Evolutionary conservation across 768 basidiomycete species (phyloP).

Genomic region (Panaeolus cyanescens): DNA sequence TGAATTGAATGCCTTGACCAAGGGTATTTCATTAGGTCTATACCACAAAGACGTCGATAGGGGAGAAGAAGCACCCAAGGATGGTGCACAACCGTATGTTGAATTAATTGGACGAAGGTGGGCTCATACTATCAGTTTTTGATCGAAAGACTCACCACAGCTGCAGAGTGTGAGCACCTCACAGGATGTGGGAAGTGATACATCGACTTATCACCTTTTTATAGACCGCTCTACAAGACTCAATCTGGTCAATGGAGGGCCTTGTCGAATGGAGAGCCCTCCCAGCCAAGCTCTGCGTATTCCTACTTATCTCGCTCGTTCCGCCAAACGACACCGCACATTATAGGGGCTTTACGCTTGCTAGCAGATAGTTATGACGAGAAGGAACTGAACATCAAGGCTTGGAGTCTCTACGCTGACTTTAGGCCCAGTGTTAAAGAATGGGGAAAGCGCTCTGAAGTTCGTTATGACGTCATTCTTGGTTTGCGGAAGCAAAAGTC

Average conservation of each 20-base stretch:
- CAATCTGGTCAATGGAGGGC: slow-evolving; percentile 79
- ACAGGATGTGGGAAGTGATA: neutral
- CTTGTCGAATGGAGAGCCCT: slow-evolving; percentile 68
- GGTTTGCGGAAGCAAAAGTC: slow-evolving; percentile 43
- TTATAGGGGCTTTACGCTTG: slow-evolving; percentile 77
- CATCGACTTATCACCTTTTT: neutral
- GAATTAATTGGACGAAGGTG: slow-evolving; percentile 74
- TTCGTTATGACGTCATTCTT: slow-evolving; percentile 72
- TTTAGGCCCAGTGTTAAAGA: slow-evolving; percentile 82
- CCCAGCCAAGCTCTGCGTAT: slow-evolving; percentile 74
- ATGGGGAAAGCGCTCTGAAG: slow-evolving; percentile 84
- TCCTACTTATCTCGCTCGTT: slow-evolving; percentile 82
- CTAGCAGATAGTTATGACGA: slow-evolving; percentile 62
- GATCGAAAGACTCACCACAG: neutral
- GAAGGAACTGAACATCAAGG: slow-evolving; percentile 62
- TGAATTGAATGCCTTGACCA: slow-evolving; percentile 86
- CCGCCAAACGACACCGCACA: slow-evolving; percentile 73
- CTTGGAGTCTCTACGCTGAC: slow-evolving; percentile 80
- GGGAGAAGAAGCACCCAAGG: slow-evolving; percentile 53
- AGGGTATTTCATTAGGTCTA: slow-evolving; percentile 83
- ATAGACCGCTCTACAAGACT: slow-evolving; percentile 79
- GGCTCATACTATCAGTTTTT: neutral
- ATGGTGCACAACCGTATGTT: slow-evolving; percentile 78
- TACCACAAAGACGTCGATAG: slow-evolving; percentile 57
- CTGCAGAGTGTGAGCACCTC: slow-evolving; percentile 22